Evolutionary conservation across 2,329 filamentous ascomycete genomes (phyloP), one percentile per base, ranked within the genome.

Genomic region (Grosmannia clavigera): DNA sequence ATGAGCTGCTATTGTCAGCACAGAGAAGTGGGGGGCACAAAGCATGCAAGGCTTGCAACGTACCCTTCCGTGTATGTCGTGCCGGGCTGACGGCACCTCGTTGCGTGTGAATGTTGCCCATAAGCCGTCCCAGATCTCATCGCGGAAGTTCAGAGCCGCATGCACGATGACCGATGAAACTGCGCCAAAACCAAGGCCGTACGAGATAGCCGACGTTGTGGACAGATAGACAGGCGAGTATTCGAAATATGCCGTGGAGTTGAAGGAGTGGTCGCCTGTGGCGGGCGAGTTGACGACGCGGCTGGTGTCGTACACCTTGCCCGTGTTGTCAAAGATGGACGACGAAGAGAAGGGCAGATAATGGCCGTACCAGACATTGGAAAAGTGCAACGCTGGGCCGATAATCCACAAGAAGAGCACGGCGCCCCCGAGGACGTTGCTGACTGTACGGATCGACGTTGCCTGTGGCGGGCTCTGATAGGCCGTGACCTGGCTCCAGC

Each of bases 181-280:
- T 25, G 83, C 81, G 25, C 85, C 85, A 19, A 58, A 58, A 25
- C 48, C 50, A 7, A 87, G 72, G 1, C 83, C 84, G 64, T 87
- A 82, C 10, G 75, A 73, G 51, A 82, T 68, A 3, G 78, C 78
- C 62, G 81, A 87, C 60, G 84, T 83, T 0, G 83, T 78, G 3
- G 82, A 77, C 22, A 87, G 73, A 66, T 81, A 87, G 4, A 86
- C 74, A 1, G 84, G 84, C 14, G 84, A 87, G 68, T 87, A 87
- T 19, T 74, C 73, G 63, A 78, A 73, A 68, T 87, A 87, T 9
- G 79, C 80, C 4, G 75, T 77, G 65, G 79, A 76, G 68, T 87
- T 79, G 61, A 87, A 79, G 10, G 78, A 75, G 60, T 76, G 72
- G 22, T 51, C 22, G 22, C 48, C 50, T 11, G n/a, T 9, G 25